Conservation (phyloP, 768 basidiomycete genomes). For the Boletus barrowsii region DNA sequence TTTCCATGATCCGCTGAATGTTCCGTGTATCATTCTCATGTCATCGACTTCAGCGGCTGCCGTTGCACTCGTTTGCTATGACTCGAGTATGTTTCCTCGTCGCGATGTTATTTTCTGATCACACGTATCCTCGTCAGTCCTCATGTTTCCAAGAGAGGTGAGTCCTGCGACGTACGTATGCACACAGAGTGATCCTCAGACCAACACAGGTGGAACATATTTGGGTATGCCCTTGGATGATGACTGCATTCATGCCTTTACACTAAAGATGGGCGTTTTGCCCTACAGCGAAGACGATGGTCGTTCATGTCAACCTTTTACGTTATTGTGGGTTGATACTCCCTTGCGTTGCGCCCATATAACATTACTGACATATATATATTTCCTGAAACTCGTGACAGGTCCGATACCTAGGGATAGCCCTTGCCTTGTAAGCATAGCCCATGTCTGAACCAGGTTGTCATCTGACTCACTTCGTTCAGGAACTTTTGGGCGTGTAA, state of each 20-base stretch:
- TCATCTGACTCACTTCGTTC: not conserved
- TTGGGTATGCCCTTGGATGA: constrained; percentile 14
- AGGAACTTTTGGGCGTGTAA: constrained; percentile 18
- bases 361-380: too few species aligned
- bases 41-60: constrained; percentile 9
- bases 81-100: constrained; percentile 1
- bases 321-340: constrained; percentile 10
- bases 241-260: not conserved
- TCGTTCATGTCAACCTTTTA: constrained; percentile 16
- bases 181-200: not conserved
- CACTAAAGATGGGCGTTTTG: not conserved
- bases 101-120: not conserved
- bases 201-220: constrained; percentile 14
- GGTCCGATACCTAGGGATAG: constrained; percentile 19
- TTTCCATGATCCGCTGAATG: not conserved
- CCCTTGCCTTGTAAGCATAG: constrained; percentile 13
- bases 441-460: not conserved
- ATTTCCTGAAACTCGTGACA: not conserved
- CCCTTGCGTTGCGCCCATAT: not conserved
- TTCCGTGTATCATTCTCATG: not conserved
- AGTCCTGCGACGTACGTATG: not conserved
- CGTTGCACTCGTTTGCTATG: constrained; percentile 16
- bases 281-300: constrained; percentile 6
- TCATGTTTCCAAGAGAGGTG: constrained; percentile 23
- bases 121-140: not conserved